Conservation (phyloP, 78 protist genomes). For the Planoprotostelium fungivorum region DNA sequence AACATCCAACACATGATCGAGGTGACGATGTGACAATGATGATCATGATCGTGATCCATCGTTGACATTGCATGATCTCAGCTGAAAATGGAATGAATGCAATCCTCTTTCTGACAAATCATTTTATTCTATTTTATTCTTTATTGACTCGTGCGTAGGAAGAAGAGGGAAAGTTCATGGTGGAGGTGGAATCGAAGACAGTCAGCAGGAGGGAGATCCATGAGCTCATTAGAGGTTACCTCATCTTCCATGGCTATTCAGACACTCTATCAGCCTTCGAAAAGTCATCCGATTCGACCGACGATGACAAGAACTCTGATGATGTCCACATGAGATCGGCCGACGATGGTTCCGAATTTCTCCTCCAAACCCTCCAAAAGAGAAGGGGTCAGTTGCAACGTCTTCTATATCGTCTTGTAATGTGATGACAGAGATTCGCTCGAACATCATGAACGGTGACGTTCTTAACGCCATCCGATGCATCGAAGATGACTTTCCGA, state of each 20-base stretch:
- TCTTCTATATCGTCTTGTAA: too few relatives aligned
- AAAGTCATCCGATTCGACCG: too few relatives aligned
- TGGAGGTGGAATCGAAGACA: background rate
- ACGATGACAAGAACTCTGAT: background rate
- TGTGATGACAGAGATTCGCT: background rate
- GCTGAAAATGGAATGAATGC: too few relatives aligned
- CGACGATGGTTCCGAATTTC: too few relatives aligned
- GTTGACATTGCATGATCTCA: too few relatives aligned
- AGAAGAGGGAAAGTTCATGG: background rate
- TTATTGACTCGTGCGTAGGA: too few relatives aligned
- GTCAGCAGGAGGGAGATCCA: background rate
- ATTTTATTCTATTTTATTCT: too few relatives aligned
- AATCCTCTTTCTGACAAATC: too few relatives aligned
- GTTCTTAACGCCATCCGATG: background rate
- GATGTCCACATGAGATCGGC: background rate
- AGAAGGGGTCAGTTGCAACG: too few relatives aligned
- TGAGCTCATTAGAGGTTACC: background rate
- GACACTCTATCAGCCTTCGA: background rate
- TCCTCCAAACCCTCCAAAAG: too few relatives aligned
- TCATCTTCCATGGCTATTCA: background rate
- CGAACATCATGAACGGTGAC: background rate
- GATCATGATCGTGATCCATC: background rate
- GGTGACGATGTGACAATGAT: background rate
- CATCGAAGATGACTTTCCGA: background rate
- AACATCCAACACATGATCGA: background rate